These are phyloP conservation scores for Rhinocladiella similis DNA, from an alignment of 2,329 filamentous ascomycete genomes.

Conservation along the genomic window DNA sequence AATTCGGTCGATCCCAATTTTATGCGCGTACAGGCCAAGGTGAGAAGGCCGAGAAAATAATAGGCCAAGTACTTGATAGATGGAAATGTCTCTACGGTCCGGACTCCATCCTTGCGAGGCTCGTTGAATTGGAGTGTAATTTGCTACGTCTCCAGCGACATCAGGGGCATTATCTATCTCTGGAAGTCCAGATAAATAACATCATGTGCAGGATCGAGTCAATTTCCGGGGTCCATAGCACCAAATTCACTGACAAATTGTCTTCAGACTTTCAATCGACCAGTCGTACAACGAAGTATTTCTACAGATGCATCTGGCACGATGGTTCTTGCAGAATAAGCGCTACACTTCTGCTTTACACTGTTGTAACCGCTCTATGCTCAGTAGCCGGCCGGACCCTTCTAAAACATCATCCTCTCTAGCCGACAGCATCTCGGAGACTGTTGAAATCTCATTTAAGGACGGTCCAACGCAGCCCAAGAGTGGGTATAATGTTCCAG, in stretches of 20 bases:
- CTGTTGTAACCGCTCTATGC: conserved; percentile 7
- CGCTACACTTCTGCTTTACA: conserved; percentile 17
- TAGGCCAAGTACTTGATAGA: conserved; percentile 6
- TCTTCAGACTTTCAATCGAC: not conserved
- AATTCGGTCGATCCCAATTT: conserved; percentile 18
- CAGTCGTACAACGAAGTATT: not conserved
- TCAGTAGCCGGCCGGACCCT: not conserved
- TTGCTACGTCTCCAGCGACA: conserved; percentile 10
- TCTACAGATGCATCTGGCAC: conserved; percentile 10
- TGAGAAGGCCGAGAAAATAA: conserved; percentile 5
- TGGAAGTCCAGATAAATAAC: conserved; percentile 13
- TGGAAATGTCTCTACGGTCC: conserved; percentile 10
- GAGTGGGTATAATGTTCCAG: conserved; percentile 1
- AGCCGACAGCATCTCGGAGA: conserved; percentile 8
- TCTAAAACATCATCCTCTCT: not conserved
- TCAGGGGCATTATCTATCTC: not conserved
- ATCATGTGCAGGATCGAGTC: conserved; percentile 15
- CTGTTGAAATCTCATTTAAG: not conserved
- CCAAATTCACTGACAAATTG: conserved; percentile 7
- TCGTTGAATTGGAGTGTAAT: conserved; percentile 12
- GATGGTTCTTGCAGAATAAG: conserved; percentile 17
- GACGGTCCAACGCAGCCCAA: not conserved
- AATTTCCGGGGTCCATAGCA: conserved; percentile 5
- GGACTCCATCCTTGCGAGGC: conserved; percentile 9
- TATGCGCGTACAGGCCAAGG: conserved; percentile 8